Conservation (phyloP, 371 early-diverging fungal species). For the Apophysomyces elegans region DNA sequence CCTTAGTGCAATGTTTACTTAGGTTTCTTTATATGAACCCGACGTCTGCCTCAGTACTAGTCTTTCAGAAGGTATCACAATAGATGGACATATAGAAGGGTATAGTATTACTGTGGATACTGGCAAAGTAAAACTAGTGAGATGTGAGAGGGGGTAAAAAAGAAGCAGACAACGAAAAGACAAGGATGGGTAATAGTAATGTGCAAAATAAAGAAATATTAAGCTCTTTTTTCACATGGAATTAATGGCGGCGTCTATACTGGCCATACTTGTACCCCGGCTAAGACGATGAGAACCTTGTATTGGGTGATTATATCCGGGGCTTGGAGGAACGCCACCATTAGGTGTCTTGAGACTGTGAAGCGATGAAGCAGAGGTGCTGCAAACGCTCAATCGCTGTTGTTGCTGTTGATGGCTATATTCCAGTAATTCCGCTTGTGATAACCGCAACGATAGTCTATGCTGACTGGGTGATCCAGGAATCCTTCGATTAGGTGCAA, state of each 20-base stretch:
- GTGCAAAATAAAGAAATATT: not conserved
- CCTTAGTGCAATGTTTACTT: too few relatives aligned
- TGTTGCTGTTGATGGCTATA: constrained; percentile 40
- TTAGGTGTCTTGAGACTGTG: constrained; percentile 28
- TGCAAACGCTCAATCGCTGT: constrained; percentile 26
- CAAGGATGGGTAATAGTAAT: not conserved
- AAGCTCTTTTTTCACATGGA: not conserved
- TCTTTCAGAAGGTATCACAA: not conserved
- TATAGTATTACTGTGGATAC: not conserved
- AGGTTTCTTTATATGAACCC: not conserved
- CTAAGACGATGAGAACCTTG: constrained; percentile 3
- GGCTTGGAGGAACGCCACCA: constrained; percentile 27
- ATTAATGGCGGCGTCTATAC: constrained; percentile 8
- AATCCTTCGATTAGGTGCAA: constrained; percentile 19
- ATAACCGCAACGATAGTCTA: constrained; percentile 32
- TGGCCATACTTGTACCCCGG: constrained; percentile 8
- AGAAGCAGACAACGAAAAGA: not conserved
- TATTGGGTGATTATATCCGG: constrained; percentile 7
- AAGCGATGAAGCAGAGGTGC: constrained; percentile 27
- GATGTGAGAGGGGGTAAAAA: not conserved
- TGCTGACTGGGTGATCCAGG: constrained; percentile 21
- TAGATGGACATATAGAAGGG: not conserved
- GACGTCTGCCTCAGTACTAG: not conserved
- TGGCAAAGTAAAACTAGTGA: not conserved
- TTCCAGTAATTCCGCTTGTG: constrained; percentile 49